A percentile compares a stretch with the other conserved stretches of the same genome.
These are phyloP conservation scores for Sporothrix inflata DNA, from an alignment of 2,329 filamentous ascomycete genomes.

Conservation along the genomic window DNA sequence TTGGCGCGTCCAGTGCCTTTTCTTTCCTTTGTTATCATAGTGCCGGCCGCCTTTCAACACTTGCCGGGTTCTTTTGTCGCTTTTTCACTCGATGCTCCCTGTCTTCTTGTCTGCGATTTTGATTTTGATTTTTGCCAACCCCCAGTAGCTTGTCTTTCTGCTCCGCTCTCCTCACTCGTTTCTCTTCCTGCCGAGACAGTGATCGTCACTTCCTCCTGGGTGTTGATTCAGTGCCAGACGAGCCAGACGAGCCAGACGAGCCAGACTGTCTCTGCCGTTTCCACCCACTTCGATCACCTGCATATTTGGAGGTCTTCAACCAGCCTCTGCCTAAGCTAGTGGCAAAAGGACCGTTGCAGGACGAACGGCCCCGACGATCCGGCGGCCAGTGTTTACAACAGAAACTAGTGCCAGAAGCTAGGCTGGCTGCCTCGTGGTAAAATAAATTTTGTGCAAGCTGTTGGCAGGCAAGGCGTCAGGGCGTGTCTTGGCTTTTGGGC, in stretches of 20 bases:
- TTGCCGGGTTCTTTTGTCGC: not conserved
- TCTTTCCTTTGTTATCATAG: not conserved
- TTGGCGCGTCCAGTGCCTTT: not conserved
- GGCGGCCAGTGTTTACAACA: slow-evolving; percentile 25
- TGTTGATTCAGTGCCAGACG: not conserved
- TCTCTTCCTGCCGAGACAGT: not conserved
- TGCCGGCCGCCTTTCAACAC: not conserved
- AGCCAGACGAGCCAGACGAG: no score
- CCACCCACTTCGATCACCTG: not conserved
- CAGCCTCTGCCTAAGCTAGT: not conserved
- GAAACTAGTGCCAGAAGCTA: slow-evolving; percentile 4
- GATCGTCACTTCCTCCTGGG: not conserved
- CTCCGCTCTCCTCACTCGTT: not conserved
- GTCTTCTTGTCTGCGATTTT: not conserved
- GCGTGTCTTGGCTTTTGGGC: not conserved
- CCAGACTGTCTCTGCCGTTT: not conserved
- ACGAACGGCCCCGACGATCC: slow-evolving; percentile 31
- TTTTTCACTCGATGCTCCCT: not conserved
- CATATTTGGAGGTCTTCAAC: not conserved
- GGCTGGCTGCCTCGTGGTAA: slow-evolving; percentile 13
- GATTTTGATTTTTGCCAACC: not conserved
- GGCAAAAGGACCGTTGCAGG: slow-evolving; percentile 27
- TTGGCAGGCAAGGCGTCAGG: not conserved
- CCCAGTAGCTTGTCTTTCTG: not conserved
- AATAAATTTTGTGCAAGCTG: not conserved